These are phyloP conservation scores for Myriosclerotinia scirpicola DNA, from an alignment of 2,329 filamentous ascomycete species.

Conservation along the genomic window DNA sequence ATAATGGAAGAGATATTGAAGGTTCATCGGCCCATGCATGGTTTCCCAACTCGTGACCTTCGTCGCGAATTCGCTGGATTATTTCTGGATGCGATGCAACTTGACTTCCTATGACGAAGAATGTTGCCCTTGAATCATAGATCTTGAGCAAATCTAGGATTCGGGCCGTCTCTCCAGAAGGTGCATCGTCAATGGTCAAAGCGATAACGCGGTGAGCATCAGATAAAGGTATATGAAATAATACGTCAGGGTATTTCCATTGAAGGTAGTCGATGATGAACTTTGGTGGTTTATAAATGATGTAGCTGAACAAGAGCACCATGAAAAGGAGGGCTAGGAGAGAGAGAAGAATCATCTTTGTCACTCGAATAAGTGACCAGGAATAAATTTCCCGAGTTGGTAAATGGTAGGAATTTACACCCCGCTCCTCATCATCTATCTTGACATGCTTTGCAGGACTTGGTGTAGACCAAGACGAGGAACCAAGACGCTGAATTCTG, in stretches of 20 bases:
- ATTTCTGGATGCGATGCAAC: constrained; percentile 56
- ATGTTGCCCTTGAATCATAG: constrained; percentile 72
- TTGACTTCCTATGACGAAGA: constrained; percentile 85
- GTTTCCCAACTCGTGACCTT: constrained; percentile 75
- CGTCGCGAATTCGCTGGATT: constrained; percentile 57
- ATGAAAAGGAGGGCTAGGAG: constrained; percentile 31
- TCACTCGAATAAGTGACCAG: neutral
- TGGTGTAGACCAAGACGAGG: constrained; percentile 3
- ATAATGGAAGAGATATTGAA: constrained; percentile 59
- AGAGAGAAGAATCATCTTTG: constrained; percentile 31
- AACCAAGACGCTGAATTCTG: constrained; percentile 15
- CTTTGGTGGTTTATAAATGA: constrained; percentile 79
- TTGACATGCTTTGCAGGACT: constrained; percentile 36
- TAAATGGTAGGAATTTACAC: neutral
- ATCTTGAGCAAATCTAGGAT: constrained; percentile 68
- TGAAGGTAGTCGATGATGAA: constrained; percentile 70
- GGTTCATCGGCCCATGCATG: constrained; percentile 89
- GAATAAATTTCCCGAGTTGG: neutral
- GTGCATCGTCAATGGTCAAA: constrained; percentile 84
- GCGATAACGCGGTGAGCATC: constrained; percentile 66
- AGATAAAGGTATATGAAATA: constrained; percentile 66
- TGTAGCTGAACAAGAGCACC: constrained; percentile 54
- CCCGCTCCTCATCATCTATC: constrained; percentile 39
- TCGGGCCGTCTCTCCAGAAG: constrained; percentile 67
- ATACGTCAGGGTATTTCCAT: constrained; percentile 71